These are phyloP conservation scores for Dictyostelium capitatum DNA, from an alignment of 78 protist genomes.

Conservation along the genomic window DNA sequence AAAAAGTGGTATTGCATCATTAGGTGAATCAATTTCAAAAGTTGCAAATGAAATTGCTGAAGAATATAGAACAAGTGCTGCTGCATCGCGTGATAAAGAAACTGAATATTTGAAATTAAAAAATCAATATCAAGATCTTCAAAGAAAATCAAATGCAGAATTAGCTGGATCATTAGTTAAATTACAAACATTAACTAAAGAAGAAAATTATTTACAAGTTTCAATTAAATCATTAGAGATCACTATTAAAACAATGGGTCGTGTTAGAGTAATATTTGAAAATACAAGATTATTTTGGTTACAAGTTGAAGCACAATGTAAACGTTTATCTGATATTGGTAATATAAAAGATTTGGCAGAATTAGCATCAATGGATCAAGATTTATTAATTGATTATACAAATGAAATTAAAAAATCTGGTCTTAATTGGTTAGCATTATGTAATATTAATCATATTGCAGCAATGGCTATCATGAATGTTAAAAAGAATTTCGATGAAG, in stretches of 20 bases:
- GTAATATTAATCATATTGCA: not conserved
- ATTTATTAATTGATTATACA: not conserved
- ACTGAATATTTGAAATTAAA: not conserved
- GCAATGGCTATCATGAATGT: not conserved
- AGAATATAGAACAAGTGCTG: not conserved
- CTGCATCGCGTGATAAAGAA: not conserved
- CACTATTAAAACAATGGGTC: conserved; percentile 18
- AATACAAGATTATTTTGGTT: conserved; percentile 22
- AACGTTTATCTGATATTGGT: not conserved
- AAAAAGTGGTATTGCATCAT: not conserved
- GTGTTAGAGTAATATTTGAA: conserved; percentile 11
- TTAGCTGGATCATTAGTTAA: conserved; percentile 5
- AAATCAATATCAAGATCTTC: conserved; percentile 31
- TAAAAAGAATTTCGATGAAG: conserved; percentile 15
- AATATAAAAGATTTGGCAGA: not conserved
- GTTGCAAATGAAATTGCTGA: conserved; percentile 17
- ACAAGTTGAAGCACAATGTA: conserved; percentile 17
- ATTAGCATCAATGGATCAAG: not conserved
- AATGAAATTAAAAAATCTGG: conserved; percentile 4
- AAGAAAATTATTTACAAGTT: conserved; percentile 6
- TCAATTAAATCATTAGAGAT: conserved; percentile 23
- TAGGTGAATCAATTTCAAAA: not conserved
- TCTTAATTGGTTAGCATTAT: conserved; percentile 6
- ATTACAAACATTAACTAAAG: not conserved
- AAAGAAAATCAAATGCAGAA: conserved; percentile 38